A percentile compares a stretch with the other conserved stretches of the same genome.
Evolutionary conservation across 2,329 filamentous ascomycete genomes (phyloP).

Genomic region (Colletotrichum filicis): DNA sequence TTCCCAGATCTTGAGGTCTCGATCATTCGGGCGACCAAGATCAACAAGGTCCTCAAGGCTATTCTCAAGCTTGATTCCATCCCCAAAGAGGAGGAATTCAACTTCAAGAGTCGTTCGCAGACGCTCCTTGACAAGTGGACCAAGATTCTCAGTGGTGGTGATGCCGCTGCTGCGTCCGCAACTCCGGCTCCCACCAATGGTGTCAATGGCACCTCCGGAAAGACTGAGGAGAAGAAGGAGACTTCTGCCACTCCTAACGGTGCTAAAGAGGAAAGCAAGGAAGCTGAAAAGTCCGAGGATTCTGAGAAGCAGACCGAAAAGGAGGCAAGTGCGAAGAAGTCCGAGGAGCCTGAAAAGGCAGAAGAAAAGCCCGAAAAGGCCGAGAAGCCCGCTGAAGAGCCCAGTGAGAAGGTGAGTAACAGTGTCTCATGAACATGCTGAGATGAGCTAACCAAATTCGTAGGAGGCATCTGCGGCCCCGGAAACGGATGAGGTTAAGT

Average conservation of each 20-base stretch:
- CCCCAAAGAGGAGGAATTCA: conserved; percentile 87
- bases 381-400: conserved; percentile 33
- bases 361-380: conserved; percentile 42
- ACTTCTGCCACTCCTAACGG: conserved; percentile 48
- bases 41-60: conserved; percentile 97
- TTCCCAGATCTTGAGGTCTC: conserved; percentile 84
- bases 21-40: conserved; percentile 93
- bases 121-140: conserved; percentile 90
- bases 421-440: neutral
- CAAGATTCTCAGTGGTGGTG: conserved; percentile 76
- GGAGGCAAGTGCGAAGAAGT: conserved; percentile 49
- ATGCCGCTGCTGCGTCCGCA: conserved; percentile 50
- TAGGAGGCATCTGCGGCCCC: conserved; percentile 41
- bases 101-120: conserved; percentile 87
- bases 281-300: conserved; percentile 52
- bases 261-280: conserved; percentile 50
- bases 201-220: conserved; percentile 57
- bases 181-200: conserved; percentile 51
- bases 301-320: conserved; percentile 50
- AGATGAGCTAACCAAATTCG: conserved; percentile 4
- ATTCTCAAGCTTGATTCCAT: conserved; percentile 90
- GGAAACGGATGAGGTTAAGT: conserved; percentile 50
- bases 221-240: conserved; percentile 51
- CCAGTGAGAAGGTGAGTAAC: conserved; percentile 49
- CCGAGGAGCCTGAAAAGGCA: conserved; percentile 45